Conservation (phyloP, 805 yeast genomes). For the Blastobotrys parvus region DNA sequence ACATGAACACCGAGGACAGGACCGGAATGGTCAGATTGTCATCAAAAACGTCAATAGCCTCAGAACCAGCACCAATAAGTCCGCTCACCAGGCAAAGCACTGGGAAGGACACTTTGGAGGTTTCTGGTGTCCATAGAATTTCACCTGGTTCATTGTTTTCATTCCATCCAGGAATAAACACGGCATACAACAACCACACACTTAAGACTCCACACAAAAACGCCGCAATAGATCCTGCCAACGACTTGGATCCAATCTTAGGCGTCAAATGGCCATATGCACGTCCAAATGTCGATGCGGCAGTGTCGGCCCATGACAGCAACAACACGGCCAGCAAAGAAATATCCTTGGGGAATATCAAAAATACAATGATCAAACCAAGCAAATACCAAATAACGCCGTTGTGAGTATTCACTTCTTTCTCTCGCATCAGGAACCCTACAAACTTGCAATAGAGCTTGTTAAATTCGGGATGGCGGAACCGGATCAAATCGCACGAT, state of each 20-base stretch:
- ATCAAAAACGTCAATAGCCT: constrained; percentile 77
- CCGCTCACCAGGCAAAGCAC: constrained; percentile 59
- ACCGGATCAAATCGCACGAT: constrained; percentile 58
- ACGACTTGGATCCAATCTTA: constrained; percentile 63
- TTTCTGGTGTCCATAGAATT: constrained; percentile 56
- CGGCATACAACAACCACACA: constrained; percentile 64
- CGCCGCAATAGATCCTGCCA: constrained; percentile 90
- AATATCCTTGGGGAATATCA: constrained; percentile 71
- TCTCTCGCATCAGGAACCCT: constrained; percentile 80
- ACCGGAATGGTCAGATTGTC: constrained; percentile 95
- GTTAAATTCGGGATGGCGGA: constrained; percentile 56
- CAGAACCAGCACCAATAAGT: constrained; percentile 75
- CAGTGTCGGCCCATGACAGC: constrained; percentile 95
- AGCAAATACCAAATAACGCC: constrained; percentile 84
- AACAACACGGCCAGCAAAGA: constrained; percentile 65
- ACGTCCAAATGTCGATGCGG: constrained; percentile 92
- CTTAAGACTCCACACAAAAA: constrained; percentile 60
- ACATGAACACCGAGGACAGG: constrained; percentile 60
- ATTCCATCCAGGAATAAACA: constrained; percentile 56
- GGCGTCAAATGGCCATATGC: constrained; percentile 79
- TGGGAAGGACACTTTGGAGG: constrained; percentile 48
- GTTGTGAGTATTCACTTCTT: constrained; percentile 58
- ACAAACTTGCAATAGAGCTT: constrained; percentile 52
- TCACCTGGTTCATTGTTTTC: constrained; percentile 43
- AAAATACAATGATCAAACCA: constrained; percentile 67